phyloP scores from a whole-genome alignment of 345 rosid species.

The Citrus sp. region DNA sequence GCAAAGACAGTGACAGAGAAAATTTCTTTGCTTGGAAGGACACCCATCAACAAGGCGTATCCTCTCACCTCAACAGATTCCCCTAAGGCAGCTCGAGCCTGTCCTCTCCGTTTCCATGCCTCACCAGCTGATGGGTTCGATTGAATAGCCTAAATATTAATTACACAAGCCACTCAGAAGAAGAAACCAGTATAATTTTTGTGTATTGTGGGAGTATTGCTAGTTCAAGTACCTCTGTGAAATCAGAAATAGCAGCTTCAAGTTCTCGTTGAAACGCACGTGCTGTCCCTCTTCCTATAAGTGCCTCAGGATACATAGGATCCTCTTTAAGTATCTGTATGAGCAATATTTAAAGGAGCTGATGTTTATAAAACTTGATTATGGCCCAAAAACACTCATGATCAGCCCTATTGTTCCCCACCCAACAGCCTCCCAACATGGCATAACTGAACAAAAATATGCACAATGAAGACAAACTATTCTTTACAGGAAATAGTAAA shows the following conservation, averaged over 20 bases:
- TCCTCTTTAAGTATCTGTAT: constrained; percentile 79
- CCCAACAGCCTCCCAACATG: not conserved
- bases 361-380: constrained; percentile 4
- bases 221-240: constrained; percentile 62
- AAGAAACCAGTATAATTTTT: not conserved
- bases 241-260: constrained; percentile 80
- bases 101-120: constrained; percentile 99
- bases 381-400: not conserved
- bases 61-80: constrained; percentile 70
- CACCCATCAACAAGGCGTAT: constrained; percentile 8
- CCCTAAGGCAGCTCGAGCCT: constrained; percentile 95
- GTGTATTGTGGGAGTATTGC: not conserved
- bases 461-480: constrained; percentile 5
- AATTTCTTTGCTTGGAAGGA: constrained; percentile 1
- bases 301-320: constrained; percentile 87
- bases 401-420: not conserved
- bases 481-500: not conserved
- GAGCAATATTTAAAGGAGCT: constrained; percentile 8
- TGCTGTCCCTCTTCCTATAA: constrained; percentile 98
- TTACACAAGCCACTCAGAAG: constrained; percentile 6
- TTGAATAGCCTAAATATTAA: constrained; percentile 67
- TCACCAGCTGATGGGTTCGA: constrained; percentile 88
- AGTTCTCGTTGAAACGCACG: constrained; percentile 91
- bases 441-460: not conserved
- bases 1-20: constrained; percentile 2